These are phyloP conservation scores for Boletus coccyginus DNA, from an alignment of 768 basidiomycete genomes.

Conservation along the genomic window DNA sequence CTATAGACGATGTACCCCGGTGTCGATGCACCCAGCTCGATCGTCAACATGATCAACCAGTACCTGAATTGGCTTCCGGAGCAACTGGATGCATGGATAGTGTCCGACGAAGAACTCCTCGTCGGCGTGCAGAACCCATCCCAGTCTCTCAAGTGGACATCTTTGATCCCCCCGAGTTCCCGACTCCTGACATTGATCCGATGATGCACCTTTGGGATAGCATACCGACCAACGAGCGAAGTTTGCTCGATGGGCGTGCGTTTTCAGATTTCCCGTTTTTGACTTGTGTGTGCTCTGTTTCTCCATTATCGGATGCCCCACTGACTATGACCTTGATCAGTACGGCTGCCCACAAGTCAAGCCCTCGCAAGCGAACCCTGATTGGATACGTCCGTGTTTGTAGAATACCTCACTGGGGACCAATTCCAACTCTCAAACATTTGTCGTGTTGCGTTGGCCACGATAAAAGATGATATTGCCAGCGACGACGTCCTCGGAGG, in stretches of 20 bases:
- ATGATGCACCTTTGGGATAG: background rate
- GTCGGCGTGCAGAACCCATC: background rate
- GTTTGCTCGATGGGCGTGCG: background rate
- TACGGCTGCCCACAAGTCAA: slow-evolving; percentile 48
- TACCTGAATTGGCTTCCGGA: slow-evolving; percentile 1
- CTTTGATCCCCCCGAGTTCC: background rate
- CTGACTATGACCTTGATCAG: background rate
- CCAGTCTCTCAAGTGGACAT: background rate
- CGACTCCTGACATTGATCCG: background rate
- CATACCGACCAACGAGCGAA: background rate
- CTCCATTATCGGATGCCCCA: background rate
- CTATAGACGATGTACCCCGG: slow-evolving; percentile 2
- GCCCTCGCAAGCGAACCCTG: slow-evolving; percentile 59
- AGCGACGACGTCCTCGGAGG: too few species aligned
- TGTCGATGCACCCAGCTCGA: background rate
- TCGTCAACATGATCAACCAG: slow-evolving; percentile 2
- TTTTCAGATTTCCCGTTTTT: background rate
- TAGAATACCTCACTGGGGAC: too few species aligned
- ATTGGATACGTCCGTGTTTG: slow-evolving; percentile 31
- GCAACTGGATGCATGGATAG: background rate
- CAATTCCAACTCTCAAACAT: too few species aligned
- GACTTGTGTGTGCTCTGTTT: background rate
- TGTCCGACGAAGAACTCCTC: background rate
- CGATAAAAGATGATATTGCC: too few species aligned
- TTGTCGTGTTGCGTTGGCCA: too few species aligned